phyloP scores from a whole-genome alignment of 352 stramenopile genomes.

The Phytophthora multivora region DNA sequence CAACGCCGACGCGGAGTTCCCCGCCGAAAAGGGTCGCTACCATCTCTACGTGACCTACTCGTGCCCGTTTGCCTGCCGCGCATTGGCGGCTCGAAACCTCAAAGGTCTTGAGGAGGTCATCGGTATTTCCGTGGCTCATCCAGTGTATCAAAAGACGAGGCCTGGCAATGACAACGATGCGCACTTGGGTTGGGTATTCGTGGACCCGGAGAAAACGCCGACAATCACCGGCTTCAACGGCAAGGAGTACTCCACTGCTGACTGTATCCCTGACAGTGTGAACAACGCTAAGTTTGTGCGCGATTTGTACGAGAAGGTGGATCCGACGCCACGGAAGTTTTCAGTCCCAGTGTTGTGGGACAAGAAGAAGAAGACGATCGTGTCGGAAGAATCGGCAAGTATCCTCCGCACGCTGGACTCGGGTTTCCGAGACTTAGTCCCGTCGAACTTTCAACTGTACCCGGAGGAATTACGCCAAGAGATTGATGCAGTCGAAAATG shows the following conservation, averaged over 20 bases:
- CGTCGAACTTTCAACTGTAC: conserved; percentile 45
- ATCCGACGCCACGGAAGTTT: conserved; percentile 18
- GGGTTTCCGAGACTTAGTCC: conserved; percentile 45
- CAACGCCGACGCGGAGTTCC: conserved; percentile 44
- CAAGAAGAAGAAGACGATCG: conserved; percentile 55
- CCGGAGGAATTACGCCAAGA: conserved; percentile 42
- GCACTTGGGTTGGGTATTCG: conserved; percentile 43
- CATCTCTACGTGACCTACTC: conserved; percentile 93
- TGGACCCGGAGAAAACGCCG: conserved; percentile 2
- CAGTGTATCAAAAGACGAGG: conserved; percentile 47
- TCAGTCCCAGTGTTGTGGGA: conserved; percentile 81
- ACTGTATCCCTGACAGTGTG: conserved; percentile 27
- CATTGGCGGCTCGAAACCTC: conserved; percentile 78
- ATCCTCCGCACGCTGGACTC: conserved; percentile 75
- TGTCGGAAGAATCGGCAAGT: conserved; percentile 38
- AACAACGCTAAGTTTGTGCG: conserved; percentile 34
- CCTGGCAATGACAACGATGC: conserved; percentile 35
- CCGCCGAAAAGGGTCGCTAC: conserved; percentile 69
- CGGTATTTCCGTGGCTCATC: conserved; percentile 84
- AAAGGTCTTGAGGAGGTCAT: conserved; percentile 94
- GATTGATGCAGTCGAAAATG: conserved; percentile 72
- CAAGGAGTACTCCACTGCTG: conserved; percentile 23
- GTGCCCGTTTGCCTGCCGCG: conserved; percentile 81
- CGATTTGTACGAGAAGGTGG: conserved; percentile 47
- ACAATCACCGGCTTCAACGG: conserved; percentile 15